Base-by-base conservation (phyloP, 106 monocot species). In the Allium fistulosum region DNA sequence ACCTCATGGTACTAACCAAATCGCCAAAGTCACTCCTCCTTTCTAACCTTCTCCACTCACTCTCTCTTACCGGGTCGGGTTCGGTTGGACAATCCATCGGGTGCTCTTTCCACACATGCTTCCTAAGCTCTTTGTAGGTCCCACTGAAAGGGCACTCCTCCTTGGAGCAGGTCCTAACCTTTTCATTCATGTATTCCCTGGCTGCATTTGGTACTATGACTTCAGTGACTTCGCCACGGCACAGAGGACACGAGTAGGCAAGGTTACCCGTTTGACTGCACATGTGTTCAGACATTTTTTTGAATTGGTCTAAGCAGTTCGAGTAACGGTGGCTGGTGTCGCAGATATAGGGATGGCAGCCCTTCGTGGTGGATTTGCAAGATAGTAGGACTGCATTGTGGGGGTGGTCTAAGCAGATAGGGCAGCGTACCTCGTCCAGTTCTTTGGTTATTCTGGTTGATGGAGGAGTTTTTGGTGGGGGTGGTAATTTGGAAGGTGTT, bases 341-440 rank as follows among this genome's bases (percentile, higher is more conserved):
- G 60, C 94, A 95, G 18, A 95, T 85, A 71, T 87, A 91, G 37
- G 85, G 81, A 53, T 83, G 74, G 76, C 94, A 95, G 53, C 92
- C 92, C 52, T 92, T 88, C 4, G 88, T 83, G 72, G 85, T 72
- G 12, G 90, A 91, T 22, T 68, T 71, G 59, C 94, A 95, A 11
- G 85, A 27, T 8, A 95, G 77, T 22, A 83, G 94, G 27, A 95
- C 88, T 18, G 91, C 88, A 69, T 95, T 95, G 59, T 95, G 94
- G 6, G 94, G 94, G 75, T 90, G 85, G 59, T 94, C 94, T 82
- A 94, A 80, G 77, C 94, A 94, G 61, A 94, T 85, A 27, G 94
- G 83, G 74, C 94, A 95, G n/a, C 69, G 72, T 59, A 74, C 60
- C 26, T 90, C 88, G 60, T 91, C 91, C 94, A 82, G 91, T 78